Evolutionary conservation across 352 stramenopile genomes (phyloP).

Genomic region (Globisporangium uncinulatum): DNA sequence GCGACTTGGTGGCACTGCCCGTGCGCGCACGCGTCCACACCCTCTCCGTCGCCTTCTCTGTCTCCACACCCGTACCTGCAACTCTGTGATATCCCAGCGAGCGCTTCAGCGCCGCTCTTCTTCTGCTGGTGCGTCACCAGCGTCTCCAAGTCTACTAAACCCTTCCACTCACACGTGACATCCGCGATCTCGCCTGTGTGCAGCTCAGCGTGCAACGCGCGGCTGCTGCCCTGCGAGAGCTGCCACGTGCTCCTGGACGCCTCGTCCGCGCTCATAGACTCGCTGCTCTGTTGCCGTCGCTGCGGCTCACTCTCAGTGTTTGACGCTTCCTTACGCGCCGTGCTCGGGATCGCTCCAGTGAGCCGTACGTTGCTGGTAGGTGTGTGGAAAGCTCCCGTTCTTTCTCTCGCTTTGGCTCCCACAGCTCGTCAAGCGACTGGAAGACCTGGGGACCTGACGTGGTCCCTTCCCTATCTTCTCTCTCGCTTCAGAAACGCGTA

Average conservation of each 20-base stretch:
- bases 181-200: no score
- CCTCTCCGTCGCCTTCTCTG: no score
- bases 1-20: neutral
- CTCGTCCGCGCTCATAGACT: conserved; percentile 10
- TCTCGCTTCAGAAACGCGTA: conserved; percentile 4
- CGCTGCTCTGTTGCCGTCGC: conserved; percentile 22
- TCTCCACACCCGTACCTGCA: neutral
- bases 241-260: conserved; percentile 19
- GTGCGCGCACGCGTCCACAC: neutral
- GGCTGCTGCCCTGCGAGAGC: conserved; percentile 22
- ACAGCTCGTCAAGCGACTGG: neutral
- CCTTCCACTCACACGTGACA: neutral
- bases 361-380: conserved; percentile 20
- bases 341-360: conserved; percentile 17
- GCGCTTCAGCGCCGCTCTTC: conserved; percentile 10
- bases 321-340: conserved; percentile 15
- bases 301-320: conserved; percentile 26
- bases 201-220: conserved; percentile 15
- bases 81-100: conserved; percentile 8
- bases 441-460: no score
- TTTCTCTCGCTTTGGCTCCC: no score
- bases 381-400: no score
- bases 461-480: no score
- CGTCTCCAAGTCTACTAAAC: neutral
- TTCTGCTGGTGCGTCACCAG: conserved; percentile 19